Conservation (phyloP, 352 stramenopile genomes). For the Pythium guiyangense region DNA sequence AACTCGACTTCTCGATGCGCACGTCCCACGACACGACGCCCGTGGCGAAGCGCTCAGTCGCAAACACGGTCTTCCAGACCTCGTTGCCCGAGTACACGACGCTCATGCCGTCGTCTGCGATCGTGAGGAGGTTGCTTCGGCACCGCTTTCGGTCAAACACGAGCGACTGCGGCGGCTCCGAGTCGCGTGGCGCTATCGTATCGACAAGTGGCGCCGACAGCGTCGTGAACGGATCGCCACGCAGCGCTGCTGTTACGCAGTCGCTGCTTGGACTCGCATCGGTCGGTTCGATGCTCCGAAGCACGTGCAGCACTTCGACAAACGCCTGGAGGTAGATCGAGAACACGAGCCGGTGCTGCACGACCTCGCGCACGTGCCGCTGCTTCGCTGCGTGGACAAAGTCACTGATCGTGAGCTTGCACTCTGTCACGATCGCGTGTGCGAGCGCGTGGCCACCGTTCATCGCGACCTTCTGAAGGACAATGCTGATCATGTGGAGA, state of each 20-base stretch:
- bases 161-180: background rate
- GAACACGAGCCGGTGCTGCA: conserved; percentile 59
- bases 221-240: conserved; percentile 4
- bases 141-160: conserved; percentile 68
- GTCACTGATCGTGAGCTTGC: conserved; percentile 18
- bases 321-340: conserved; percentile 71
- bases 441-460: background rate
- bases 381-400: conserved; percentile 47
- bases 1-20: conserved; percentile 93
- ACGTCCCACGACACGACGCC: conserved; percentile 84
- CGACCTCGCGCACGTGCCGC: conserved; percentile 45
- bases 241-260: background rate
- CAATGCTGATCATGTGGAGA: conserved; percentile 40
- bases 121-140: conserved; percentile 50
- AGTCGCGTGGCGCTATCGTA: no score
- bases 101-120: conserved; percentile 61
- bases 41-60: conserved; percentile 54
- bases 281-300: conserved; percentile 4
- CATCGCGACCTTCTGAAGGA: conserved; percentile 19
- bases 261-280: background rate
- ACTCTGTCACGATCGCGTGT: conserved; percentile 11
- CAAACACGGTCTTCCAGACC: conserved; percentile 87
- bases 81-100: conserved; percentile 81
- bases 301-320: conserved; percentile 45
- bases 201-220: conserved; percentile 2